Conservation (phyloP, 441 rosid species). For the Kokia cookei region DNA sequence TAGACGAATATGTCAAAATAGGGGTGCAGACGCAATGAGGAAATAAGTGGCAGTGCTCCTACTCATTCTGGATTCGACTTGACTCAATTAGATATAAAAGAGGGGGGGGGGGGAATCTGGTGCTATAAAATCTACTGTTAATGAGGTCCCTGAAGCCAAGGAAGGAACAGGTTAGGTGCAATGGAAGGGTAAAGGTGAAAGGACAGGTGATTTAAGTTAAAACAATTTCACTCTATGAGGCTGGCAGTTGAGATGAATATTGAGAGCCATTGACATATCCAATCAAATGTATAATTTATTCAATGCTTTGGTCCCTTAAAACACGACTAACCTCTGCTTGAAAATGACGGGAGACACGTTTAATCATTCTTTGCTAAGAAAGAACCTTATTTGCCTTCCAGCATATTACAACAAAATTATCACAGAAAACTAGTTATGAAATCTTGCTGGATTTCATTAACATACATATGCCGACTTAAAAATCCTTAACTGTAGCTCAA, state of each 20-base stretch:
- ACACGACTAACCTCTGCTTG: background rate
- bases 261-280: background rate
- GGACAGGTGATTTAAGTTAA: background rate
- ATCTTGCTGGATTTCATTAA: slow-evolving; percentile 7
- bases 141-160: background rate
- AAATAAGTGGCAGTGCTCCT: too few species aligned
- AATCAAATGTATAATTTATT: slow-evolving; percentile 7
- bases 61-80: too few species aligned
- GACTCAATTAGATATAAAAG: too few species aligned
- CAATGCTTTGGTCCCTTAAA: slow-evolving; percentile 8
- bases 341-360: background rate
- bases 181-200: background rate
- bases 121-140: background rate
- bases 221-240: background rate
- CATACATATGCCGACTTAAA: slow-evolving; percentile 2
- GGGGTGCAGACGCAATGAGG: too few species aligned
- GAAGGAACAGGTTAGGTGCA: background rate
- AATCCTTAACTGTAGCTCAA: background rate
- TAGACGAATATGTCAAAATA: too few species aligned
- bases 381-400: slow-evolving; percentile 1
- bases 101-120: too few species aligned
- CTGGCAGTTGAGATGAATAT: background rate
- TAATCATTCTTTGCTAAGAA: background rate
- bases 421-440: background rate
- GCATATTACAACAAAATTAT: background rate